These are phyloP conservation scores for Perilla frutescens DNA, from an alignment of 257 asterid species.

Conservation along the genomic window DNA sequence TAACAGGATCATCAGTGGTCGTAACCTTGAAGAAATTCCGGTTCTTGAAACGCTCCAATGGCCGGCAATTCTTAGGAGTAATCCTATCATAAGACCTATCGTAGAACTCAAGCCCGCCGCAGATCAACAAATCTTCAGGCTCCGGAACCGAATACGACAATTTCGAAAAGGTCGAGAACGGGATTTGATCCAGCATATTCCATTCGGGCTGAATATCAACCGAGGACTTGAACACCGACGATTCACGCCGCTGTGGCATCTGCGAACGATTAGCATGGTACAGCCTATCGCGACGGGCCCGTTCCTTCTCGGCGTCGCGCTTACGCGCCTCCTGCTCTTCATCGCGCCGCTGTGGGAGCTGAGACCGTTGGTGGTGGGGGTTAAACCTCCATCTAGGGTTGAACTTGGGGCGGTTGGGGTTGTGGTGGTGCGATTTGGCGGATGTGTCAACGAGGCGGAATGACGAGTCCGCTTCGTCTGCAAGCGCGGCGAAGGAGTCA, in stretches of 20 bases:
- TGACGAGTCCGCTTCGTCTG: constrained; percentile 85
- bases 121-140: constrained; percentile 84
- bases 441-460: constrained; percentile 92
- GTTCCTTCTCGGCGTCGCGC: constrained; percentile 93
- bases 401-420: constrained; percentile 80
- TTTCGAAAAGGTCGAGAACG: constrained; percentile 90
- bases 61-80: constrained; percentile 75
- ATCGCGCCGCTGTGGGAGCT: constrained; percentile 95
- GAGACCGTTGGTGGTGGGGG: constrained; percentile 69
- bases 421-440: constrained; percentile 69
- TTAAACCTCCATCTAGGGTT: constrained; percentile 86
- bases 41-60: constrained; percentile 84
- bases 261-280: constrained; percentile 71
- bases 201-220: constrained; percentile 99
- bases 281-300: constrained; percentile 77
- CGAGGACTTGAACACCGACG: constrained; percentile 80
- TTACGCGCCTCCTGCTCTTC: constrained; percentile 88
- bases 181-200: constrained; percentile 98
- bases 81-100: constrained; percentile 84
- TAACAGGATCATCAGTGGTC: constrained; percentile 95
- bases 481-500: constrained; percentile 84
- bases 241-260: constrained; percentile 79
- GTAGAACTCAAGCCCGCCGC: constrained; percentile 89
- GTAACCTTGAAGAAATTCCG: constrained; percentile 94
- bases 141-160: constrained; percentile 79